Conservation (phyloP, 2,329 filamentous ascomycete genomes). For the Claviceps maximensis region DNA sequence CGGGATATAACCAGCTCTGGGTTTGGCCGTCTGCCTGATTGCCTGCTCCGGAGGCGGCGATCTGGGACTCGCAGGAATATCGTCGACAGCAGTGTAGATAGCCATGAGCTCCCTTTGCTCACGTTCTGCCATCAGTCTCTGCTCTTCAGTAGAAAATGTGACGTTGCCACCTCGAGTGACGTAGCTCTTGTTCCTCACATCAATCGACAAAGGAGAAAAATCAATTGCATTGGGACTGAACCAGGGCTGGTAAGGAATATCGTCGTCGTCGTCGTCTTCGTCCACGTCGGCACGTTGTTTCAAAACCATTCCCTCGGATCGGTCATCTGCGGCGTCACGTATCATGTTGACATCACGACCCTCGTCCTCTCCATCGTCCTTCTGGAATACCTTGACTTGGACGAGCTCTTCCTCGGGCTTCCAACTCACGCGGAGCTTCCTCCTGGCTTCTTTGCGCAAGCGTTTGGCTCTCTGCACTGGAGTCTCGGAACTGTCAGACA, state of each 20-base stretch:
- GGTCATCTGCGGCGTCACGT: conserved; percentile 59
- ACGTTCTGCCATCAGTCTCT: conserved; percentile 40
- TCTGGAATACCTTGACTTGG: conserved; percentile 55
- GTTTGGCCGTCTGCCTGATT: conserved; percentile 9
- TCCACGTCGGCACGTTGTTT: conserved; percentile 37
- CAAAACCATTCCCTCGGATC: conserved; percentile 57
- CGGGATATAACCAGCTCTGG: conserved; percentile 24
- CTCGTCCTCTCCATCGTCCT: conserved; percentile 58
- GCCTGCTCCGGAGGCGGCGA: conserved; percentile 31
- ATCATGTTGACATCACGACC: conserved; percentile 55
- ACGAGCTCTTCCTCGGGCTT: conserved; percentile 54
- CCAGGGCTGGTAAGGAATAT: conserved; percentile 40
- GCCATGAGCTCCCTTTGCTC: conserved; percentile 48
- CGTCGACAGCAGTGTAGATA: conserved; percentile 39
- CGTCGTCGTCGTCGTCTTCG: conserved; percentile 46
- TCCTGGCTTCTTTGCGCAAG: conserved; percentile 57
- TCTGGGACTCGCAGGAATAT: conserved; percentile 44
- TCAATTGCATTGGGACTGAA: conserved; percentile 32
- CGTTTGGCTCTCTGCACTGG: conserved; percentile 54
- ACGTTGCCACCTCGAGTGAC: conserved; percentile 40
- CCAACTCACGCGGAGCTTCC: conserved; percentile 58
- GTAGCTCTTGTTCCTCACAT: conserved; percentile 34
- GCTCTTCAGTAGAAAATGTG: conserved; percentile 39
- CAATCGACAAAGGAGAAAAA: conserved; percentile 32
- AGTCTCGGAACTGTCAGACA: conserved; percentile 46